Evolutionary conservation across 495 filamentous ascomycete species (phyloP), one percentile per base, ranked within the genome.

Genomic region (Arthonia radiata): DNA sequence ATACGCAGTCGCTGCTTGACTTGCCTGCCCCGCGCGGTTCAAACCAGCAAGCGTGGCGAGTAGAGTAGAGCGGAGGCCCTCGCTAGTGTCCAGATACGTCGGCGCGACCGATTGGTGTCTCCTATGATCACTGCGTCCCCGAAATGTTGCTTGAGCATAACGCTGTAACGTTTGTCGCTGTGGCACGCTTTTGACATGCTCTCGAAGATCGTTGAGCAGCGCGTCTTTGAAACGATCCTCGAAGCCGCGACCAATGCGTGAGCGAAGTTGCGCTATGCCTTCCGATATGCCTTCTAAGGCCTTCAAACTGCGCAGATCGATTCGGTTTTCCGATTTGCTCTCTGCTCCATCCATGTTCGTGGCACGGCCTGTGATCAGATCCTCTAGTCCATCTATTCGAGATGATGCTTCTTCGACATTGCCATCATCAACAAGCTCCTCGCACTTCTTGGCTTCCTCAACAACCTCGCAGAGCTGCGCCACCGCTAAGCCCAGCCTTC

Each of bases 221-320:
- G 71, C 61, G 32, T 71, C 61, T 27, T 90, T 52, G 39, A 94
- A 90, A 12, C 69, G 65, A 7, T 61, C 48, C 42, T 93, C 86
- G 41, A 82, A 93, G 0, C 65, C 69, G 39, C 73, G 81, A 11
- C 89, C 86, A 31, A 94, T 77, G 4, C 75, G 68, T 32, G 63
- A 60, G 26, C 73, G 67, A 19, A 99, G 46, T 10, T 67, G 64
- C 10, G 61, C 56, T 9, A 99, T 54, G 23, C 89, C 81, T 24
- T 64, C 57, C 18, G 63, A 68, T 9, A 90, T 67, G 3, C 80
- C 73, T 37, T 82, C 69, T 8, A 94, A 54, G 1, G 80, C 82
- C 27, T 67, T 70, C 15, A 89, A 61, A 7, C 64, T 60, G 30
- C 82, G 58, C 4, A 99, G 53, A 48, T 99, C 82, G 29, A 63